Base-by-base conservation (phyloP, 768 basidiomycete genomes). In the Pleurotus giganteus region DNA sequence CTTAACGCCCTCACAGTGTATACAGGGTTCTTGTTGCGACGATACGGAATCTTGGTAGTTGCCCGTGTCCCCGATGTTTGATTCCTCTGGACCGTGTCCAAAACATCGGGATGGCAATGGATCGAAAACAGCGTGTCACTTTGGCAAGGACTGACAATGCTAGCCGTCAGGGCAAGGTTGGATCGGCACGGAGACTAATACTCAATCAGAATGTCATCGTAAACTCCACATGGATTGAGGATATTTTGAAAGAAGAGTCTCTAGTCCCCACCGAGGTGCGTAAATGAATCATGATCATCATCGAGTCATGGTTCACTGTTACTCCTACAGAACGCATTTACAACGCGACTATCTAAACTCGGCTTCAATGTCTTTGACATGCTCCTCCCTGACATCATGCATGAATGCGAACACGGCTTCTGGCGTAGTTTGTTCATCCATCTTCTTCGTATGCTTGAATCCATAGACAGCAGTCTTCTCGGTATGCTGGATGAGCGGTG, bases 401-500 rank as follows among this genome's bases (percentile, higher is more conserved):
- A 77, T 31, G 71, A 78, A 37, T 64, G 73, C 28, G 72, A 78
- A 47, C 58, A 77, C 0, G 75, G 78, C 0, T 61, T 71, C 0
- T 77, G 72, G 64, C 74, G 75, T 47, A 37, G 55, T 0, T 24
- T 76, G 0, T 67, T 77, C 27, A 65, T 57, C 1, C 77, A 80
- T 28, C 59, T 78, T 0, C 53, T 78, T 0, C 61, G 66, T 1
- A 61, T 78, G 2, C 43, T 77, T 0, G 19, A 66, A 19, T 44
- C 61, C 0, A 43, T 58, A 13, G 63, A 57, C 2, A 51, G 28
- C n/a, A n/a, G n/a, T n/a, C n/a, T n/a, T n/a, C n/a, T n/a, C n/a
- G n/a, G n/a, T n/a, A n/a, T n/a, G n/a, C n/a, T n/a, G n/a, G n/a
- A n/a, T n/a, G n/a, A n/a, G n/a, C n/a, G n/a, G n/a, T n/a, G n/a